phyloP scores from a whole-genome alignment of 2,329 filamentous ascomycete genomes.

The Arthrobotrys iridis region DNA sequence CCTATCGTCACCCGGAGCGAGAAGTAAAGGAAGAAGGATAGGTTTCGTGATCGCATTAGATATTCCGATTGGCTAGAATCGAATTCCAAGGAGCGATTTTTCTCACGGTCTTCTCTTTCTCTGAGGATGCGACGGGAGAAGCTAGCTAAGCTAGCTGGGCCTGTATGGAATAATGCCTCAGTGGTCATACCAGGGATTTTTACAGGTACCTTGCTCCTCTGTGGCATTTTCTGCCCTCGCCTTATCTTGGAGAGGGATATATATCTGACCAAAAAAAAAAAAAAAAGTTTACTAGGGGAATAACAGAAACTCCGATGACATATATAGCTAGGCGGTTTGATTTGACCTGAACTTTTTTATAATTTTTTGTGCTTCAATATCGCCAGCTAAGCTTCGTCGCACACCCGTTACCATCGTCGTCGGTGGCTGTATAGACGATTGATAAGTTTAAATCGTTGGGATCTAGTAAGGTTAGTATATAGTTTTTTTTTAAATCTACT shows the following conservation, averaged over 20 bases:
- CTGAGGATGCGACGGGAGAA: background rate
- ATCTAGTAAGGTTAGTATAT: too few relatives aligned
- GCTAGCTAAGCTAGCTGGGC: slow-evolving; percentile 5
- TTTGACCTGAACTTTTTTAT: too few relatives aligned
- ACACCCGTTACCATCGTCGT: too few relatives aligned
- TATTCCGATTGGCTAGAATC: slow-evolving; percentile 46
- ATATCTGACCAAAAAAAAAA: background rate
- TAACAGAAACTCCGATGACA: slow-evolving; percentile 41
- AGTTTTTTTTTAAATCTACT: background rate
- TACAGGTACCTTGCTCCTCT: slow-evolving; percentile 3
- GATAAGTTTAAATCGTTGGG: too few relatives aligned
- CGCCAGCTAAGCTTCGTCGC: too few relatives aligned
- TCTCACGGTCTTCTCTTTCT: too few relatives aligned
- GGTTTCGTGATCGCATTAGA: slow-evolving; percentile 40
- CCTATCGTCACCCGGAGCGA: background rate
- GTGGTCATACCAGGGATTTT: slow-evolving; percentile 4
- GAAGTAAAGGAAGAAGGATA: background rate
- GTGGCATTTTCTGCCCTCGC: background rate
- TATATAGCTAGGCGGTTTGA: slow-evolving; percentile 8
- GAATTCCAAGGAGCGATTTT: slow-evolving; percentile 25
- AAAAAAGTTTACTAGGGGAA: background rate
- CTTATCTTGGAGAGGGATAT: slow-evolving; percentile 50
- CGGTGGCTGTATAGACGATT: too few relatives aligned
- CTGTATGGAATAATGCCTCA: slow-evolving; percentile 44
- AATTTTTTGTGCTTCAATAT: too few relatives aligned